Evolutionary conservation across 106 monocot species (phyloP), one percentile per base, ranked within the genome.

Genomic region (Apostasia ramifera): DNA sequence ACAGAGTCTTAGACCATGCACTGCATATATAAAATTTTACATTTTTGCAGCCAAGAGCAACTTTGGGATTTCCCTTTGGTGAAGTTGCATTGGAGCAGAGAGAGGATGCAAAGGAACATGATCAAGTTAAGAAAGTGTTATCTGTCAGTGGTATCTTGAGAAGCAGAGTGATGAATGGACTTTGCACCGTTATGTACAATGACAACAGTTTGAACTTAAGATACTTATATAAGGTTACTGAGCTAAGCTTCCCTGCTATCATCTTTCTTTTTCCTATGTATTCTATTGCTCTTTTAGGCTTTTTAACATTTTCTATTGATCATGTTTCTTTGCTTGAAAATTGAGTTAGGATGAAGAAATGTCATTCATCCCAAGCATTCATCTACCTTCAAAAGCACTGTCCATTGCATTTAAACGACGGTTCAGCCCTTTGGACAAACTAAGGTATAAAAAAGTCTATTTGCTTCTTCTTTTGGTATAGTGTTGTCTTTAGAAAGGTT

Each of bases 211-310:
- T 90, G 61, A 87, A 79, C 59, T 45, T 93, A 55, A 83, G 87
- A 93, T 98, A 98, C 67, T 80, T 71, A 58, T 98, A 87, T 66
- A 98, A 93, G 98, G 98, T 93, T 55, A 78, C 57, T 50, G 10
- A 0, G 51, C 42, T 58, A 8, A 63, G 47, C 7, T n/a, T 54
- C 3, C 9, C 41, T 53, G n/a, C 63, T 14, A 54, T 67, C 62
- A 61, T 15, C 3, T 40, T 72, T 41, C 2, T 63, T 66, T 8
- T 70, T 39, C 53, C 9, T 60, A n/a, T 40, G 47, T 76, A 6
- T 14, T 10, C 39, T 72, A 8, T 60, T 59, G 38, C 41, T 11
- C 38, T 59, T 50, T 70, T 8, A 44, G 46, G 50, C 59, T 13
- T 48, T 71, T 50, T 11, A 39, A 48, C 37, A 49, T 5, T 5